A percentile compares a stretch with the other conserved stretches of the same genome.
Conservation (phyloP, 306 rosid genomes). For the Vigna nakashimae region DNA sequence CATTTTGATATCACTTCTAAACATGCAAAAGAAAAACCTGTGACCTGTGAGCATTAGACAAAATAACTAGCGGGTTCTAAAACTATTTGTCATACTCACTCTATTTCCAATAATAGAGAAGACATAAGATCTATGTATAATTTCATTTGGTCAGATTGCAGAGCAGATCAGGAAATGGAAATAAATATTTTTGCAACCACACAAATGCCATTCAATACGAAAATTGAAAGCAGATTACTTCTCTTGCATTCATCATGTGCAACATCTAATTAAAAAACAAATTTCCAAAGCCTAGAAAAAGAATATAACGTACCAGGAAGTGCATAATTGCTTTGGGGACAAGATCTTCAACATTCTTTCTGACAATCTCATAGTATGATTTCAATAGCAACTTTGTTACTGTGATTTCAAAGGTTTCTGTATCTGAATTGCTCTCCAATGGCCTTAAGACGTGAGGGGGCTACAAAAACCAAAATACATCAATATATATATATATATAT, state of each 20-base stretch:
- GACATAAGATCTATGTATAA: constrained; percentile 2
- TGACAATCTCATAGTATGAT: constrained; percentile 90
- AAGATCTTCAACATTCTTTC: constrained; percentile 84
- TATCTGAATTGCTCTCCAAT: constrained; percentile 75
- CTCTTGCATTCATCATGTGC: constrained; percentile 11
- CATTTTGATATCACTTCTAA: constrained; percentile 8
- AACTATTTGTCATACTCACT: neutral
- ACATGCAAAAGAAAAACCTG: neutral
- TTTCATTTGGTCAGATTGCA: constrained; percentile 23
- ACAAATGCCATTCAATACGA: constrained; percentile 19
- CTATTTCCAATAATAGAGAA: neutral
- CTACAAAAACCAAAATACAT: constrained; percentile 53
- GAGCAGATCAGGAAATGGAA: neutral
- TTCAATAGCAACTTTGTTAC: constrained; percentile 81
- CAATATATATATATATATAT: neutral
- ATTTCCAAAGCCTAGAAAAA: neutral
- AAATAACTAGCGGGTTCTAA: constrained; percentile 7
- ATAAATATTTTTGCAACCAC: neutral
- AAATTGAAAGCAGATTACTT: constrained; percentile 14
- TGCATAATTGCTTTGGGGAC: constrained; percentile 96
- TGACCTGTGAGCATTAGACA: neutral
- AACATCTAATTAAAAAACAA: constrained; percentile 29
- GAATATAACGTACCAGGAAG: constrained; percentile 75
- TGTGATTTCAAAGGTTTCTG: constrained; percentile 72
- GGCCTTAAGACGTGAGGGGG: constrained; percentile 90